Base-by-base conservation (phyloP, 257 asterid species). In the Verbascum thapsus region DNA sequence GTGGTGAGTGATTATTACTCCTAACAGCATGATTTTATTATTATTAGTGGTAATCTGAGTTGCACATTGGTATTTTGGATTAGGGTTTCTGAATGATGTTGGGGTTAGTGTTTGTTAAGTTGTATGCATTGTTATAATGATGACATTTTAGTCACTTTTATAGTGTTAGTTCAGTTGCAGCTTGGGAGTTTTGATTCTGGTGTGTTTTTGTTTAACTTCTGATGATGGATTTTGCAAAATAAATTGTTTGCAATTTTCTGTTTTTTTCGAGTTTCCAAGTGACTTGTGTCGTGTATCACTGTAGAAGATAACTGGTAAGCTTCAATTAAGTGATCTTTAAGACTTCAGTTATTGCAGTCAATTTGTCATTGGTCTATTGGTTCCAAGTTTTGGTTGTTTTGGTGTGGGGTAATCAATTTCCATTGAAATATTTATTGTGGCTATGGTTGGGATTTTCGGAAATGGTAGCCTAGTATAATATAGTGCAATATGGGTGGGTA, bases 1-100 rank as follows among this genome's bases (percentile, higher is more conserved):
- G 97, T 53, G 97, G 97, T 90, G 57, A 70, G 76, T 63, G 43
- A 35, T 54, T n/a, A n/a, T n/a, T 30, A 6, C 10, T 16, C 32
- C 32, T 55, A n/a, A n/a, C n/a, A n/a, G n/a, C n/a, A n/a, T n/a
- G 15, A 49, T 18, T 17, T 0, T 10, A 12, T 32, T 49, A 5
- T 45, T 65, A 4, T 32, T 20, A 19, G 57, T 48, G 22, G 51
- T 45, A 41, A 54, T 49, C 57, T 18, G 49, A 38, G 37, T 39
- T 19, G 7, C 10, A 1, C 15, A 13, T 54, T 9, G 23, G 63
- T 10, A 16, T 13, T 34, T 40, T 8, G 26, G 63, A 58, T 57
- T 63, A 18, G 78, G 62, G 53, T 37, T 63, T 58, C 66, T 53
- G 17, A 50, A 41, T 11, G 15, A 72, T 56, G 17, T 57, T 26